Evolutionary conservation across 257 asterid species (phyloP).

Genomic region (Solanum chiquidenum): DNA sequence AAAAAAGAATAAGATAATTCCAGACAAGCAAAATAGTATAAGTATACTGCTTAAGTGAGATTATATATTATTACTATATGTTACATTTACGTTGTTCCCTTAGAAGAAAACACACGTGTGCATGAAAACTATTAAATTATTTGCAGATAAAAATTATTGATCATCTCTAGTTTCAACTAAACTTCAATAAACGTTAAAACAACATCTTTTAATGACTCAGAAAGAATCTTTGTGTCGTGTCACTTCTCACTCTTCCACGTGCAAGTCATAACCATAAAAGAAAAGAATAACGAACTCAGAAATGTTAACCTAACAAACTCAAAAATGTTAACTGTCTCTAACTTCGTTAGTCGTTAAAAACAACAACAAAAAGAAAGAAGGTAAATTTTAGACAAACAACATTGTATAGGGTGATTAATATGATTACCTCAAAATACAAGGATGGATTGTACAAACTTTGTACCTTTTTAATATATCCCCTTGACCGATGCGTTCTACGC

Average conservation of each 20-base stretch:
- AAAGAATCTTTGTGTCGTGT: background rate
- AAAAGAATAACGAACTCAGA: background rate
- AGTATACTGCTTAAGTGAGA: background rate
- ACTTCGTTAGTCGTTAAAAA: background rate
- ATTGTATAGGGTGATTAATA: too few species aligned
- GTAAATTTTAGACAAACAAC: background rate
- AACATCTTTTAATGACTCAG: background rate
- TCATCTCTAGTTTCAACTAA: background rate
- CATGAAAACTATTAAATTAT: background rate
- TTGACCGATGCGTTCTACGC: conserved; percentile 14
- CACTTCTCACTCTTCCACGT: background rate
- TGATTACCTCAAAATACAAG: background rate
- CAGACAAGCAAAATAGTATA: background rate
- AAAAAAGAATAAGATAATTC: background rate
- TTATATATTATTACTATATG: background rate
- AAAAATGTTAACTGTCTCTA: background rate
- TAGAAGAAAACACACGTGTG: background rate
- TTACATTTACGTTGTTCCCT: background rate
- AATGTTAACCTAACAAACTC: background rate
- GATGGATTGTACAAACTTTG: background rate
- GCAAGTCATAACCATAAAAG: background rate
- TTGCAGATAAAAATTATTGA: background rate
- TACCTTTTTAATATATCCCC: background rate
- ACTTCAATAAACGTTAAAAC: background rate
- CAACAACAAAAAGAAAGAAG: background rate